Percentiles rank a stretch among this genome's conserved stretches.
phyloP scores from a whole-genome alignment of 2,329 filamentous ascomycete genomes.

The Ceratocystiopsis brevicomis region DNA sequence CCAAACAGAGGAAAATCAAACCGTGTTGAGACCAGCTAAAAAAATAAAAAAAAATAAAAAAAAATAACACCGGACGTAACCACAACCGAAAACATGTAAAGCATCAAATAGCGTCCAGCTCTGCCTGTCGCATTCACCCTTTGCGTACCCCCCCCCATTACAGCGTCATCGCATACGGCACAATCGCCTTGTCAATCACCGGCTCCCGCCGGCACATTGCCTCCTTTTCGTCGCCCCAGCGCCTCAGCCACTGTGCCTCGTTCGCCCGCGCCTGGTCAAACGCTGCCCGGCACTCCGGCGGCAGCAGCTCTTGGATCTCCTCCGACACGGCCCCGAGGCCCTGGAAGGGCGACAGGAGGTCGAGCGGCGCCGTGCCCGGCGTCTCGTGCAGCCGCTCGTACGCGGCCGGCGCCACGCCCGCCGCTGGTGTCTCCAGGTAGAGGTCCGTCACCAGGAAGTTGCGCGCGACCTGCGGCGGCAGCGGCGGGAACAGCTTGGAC shows the following conservation, averaged over 20 bases:
- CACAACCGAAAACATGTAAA: too few relatives aligned
- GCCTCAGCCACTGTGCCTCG: slow-evolving; percentile 53
- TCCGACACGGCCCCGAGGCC: slow-evolving; percentile 46
- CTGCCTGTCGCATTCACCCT: too few relatives aligned
- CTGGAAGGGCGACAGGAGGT: slow-evolving; percentile 32
- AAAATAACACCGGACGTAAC: too few relatives aligned
- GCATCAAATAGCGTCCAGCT: too few relatives aligned
- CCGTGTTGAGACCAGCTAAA: too few relatives aligned
- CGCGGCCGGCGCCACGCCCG: slow-evolving; percentile 26
- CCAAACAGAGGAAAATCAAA: too few relatives aligned
- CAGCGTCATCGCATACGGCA: slow-evolving; percentile 31
- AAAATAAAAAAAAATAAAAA: too few relatives aligned
- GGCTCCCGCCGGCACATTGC: slow-evolving; percentile 33
- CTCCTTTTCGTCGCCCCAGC: slow-evolving; percentile 51
- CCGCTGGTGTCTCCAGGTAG: slow-evolving; percentile 30
- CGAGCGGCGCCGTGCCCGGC: slow-evolving; percentile 12
- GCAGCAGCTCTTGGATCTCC: slow-evolving; percentile 47
- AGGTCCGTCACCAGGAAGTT: slow-evolving; percentile 39
- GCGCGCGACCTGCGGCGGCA: slow-evolving; percentile 30
- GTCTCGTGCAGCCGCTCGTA: slow-evolving; percentile 20
- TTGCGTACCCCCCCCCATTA: slow-evolving; percentile 1
- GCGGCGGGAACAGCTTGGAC: slow-evolving; percentile 22
- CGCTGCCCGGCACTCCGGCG: slow-evolving; percentile 49
- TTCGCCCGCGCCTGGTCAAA: slow-evolving; percentile 47
- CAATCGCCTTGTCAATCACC: slow-evolving; percentile 44